Conservation (phyloP, 2,329 filamentous ascomycete genomes). For the Calonectria henricotiae region DNA sequence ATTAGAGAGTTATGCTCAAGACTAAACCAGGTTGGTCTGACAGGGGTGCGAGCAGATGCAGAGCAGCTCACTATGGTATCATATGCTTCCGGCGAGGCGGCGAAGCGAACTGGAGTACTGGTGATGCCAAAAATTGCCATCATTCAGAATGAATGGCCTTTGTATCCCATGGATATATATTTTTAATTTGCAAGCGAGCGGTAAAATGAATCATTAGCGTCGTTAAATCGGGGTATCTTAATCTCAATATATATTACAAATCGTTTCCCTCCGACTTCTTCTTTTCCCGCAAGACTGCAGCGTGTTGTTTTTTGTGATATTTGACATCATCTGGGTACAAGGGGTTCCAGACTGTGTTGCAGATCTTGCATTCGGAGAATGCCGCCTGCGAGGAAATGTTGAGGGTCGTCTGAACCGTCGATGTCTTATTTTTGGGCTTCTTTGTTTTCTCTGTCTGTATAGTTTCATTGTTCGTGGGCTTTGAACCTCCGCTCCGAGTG, state of each 20-base stretch:
- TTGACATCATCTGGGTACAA: constrained; percentile 63
- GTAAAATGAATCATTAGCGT: constrained; percentile 36
- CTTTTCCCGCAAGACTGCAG: constrained; percentile 53
- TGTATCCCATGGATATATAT: constrained; percentile 3
- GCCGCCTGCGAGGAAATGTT: constrained; percentile 62
- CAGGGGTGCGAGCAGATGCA: not conserved
- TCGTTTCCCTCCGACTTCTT: constrained; percentile 48
- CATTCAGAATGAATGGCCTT: constrained; percentile 13
- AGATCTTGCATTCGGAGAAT: constrained; percentile 63
- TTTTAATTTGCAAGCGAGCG: constrained; percentile 7
- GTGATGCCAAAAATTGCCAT: not conserved
- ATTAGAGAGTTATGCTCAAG: not conserved
- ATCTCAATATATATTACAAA: constrained; percentile 41
- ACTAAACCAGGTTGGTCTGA: not conserved
- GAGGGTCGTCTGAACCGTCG: constrained; percentile 62
- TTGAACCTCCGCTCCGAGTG: not conserved
- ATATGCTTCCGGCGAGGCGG: not conserved
- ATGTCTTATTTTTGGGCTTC: constrained; percentile 46
- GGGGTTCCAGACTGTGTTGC: constrained; percentile 64
- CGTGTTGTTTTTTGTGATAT: constrained; percentile 61
- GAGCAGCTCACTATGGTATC: not conserved
- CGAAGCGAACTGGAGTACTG: not conserved
- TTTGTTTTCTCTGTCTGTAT: constrained; percentile 20
- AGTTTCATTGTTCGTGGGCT: constrained; percentile 23
- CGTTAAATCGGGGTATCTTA: constrained; percentile 45